These are phyloP conservation scores for Citrus sp. DNA, from an alignment of 345 rosid species.

Conservation along the genomic window DNA sequence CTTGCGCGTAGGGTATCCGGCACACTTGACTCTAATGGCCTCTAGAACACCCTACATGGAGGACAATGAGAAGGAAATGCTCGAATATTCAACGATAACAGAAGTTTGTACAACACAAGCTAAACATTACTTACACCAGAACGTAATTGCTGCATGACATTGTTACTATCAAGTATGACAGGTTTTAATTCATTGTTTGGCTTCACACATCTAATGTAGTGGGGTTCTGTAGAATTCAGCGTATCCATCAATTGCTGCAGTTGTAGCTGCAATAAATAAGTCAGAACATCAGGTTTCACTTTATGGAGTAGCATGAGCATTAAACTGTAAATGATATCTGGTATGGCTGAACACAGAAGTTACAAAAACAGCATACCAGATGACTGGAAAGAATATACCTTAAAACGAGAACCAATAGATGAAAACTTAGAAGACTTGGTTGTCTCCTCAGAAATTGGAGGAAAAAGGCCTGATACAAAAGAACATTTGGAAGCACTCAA, in stretches of 20 bases:
- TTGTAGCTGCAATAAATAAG: slow-evolving; percentile 70
- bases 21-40: slow-evolving; percentile 87
- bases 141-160: slow-evolving; percentile 80
- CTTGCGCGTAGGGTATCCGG: slow-evolving; percentile 76
- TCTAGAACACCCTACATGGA: slow-evolving; percentile 87
- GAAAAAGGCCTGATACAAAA: slow-evolving; percentile 73
- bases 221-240: slow-evolving; percentile 81
- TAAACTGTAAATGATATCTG: not conserved
- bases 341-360: slow-evolving; percentile 10
- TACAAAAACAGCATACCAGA: slow-evolving; percentile 1
- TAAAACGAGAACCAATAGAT: slow-evolving; percentile 83
- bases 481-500: slow-evolving; percentile 77
- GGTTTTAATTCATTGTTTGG: slow-evolving; percentile 71
- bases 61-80: slow-evolving; percentile 19
- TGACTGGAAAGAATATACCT: slow-evolving; percentile 42
- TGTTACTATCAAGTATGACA: slow-evolving; percentile 51
- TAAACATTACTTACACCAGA: slow-evolving; percentile 68
- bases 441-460: slow-evolving; percentile 58
- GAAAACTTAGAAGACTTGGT: slow-evolving; percentile 80
- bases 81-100: slow-evolving; percentile 10
- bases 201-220: slow-evolving; percentile 93
- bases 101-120: not conserved
- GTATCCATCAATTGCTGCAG: slow-evolving; percentile 89
- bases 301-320: not conserved
- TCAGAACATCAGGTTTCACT: slow-evolving; percentile 17